Evolutionary conservation across 75 land plant species (phyloP), one percentile per base, ranked within the genome.

Genomic region (Cryptomeria japonica): DNA sequence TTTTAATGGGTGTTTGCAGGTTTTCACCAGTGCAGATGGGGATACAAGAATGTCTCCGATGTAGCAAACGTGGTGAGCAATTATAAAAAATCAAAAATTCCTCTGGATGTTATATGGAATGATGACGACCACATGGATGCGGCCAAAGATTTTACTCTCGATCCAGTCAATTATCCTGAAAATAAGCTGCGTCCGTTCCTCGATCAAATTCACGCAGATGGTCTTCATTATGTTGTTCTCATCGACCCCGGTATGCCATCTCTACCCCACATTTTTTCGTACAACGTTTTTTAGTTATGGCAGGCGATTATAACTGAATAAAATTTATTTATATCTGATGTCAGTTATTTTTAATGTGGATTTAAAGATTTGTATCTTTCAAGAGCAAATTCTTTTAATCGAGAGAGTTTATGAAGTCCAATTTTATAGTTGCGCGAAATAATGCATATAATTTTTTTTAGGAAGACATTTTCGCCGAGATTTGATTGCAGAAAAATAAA

Each of bases 21-120:
- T 36, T 97, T 97, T 87, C 97, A 97, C 88, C 99, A 96, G 88
- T 97, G 99, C 86, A 87, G 95, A 83, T 97, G 93, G 92, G 99
- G 98, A 32, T 97, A 96, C 88, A 90, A 92, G 73, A 95, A 96
- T 84, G 85, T 97, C 2, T 90, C 93, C 0, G 94, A 92, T 2
- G 92, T 97, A 25, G 93, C 92, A 88, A 91, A 87, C 55, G 99
- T 97, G 2, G 98, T 96, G 22, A 93, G 89, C 13, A 91, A 87
- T 70, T 97, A 95, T 90, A 87, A 89, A 44, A 89, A 89, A 47
- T 92, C 96, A 1, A 82, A 91, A 19, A 96, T 97, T 84, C 99
- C 99, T 1, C 92, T 97, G 36, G 99, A 96, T 44, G 96, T 94
- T 18, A 97, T 97, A 47, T 97, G 98, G 99, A 95, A 88, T 72